Conservation (phyloP, 768 basidiomycete species). For the Suillus weaverae region DNA sequence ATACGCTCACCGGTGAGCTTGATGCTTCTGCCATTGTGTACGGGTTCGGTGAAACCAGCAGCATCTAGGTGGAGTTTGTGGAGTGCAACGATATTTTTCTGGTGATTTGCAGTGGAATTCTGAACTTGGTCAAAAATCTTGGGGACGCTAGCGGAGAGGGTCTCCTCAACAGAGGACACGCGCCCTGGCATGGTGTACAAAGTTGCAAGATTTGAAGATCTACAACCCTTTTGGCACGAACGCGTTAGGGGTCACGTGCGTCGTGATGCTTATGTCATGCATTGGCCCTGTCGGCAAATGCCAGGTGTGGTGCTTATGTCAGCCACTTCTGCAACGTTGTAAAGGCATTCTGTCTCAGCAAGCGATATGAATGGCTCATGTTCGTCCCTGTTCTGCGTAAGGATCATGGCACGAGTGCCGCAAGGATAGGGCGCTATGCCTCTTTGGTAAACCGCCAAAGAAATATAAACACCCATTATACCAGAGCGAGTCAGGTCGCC, state of each 20-base stretch:
- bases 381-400: not conserved
- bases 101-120: constrained; percentile 72
- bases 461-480: constrained; percentile 26
- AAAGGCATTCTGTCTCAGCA: constrained; percentile 1
- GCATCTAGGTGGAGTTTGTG: constrained; percentile 76
- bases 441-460: constrained; percentile 30
- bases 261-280: constrained; percentile 6
- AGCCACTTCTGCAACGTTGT: constrained; percentile 1
- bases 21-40: constrained; percentile 47
- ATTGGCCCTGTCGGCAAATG: not conserved
- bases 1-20: constrained; percentile 73
- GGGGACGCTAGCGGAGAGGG: constrained; percentile 39
- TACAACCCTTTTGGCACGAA: not conserved
- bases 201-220: not conserved
- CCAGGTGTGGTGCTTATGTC: constrained; percentile 2
- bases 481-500: constrained; percentile 33
- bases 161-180: constrained; percentile 25
- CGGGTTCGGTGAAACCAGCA: constrained; percentile 48
- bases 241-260: constrained; percentile 9
- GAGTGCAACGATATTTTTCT: constrained; percentile 84
- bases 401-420: not conserved
- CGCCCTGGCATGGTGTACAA: constrained; percentile 31
- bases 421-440: constrained; percentile 9
- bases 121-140: constrained; percentile 84
- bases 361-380: constrained; percentile 6